Base-by-base conservation (phyloP, 208 protist genomes). In the Leishmania mexicana region DNA sequence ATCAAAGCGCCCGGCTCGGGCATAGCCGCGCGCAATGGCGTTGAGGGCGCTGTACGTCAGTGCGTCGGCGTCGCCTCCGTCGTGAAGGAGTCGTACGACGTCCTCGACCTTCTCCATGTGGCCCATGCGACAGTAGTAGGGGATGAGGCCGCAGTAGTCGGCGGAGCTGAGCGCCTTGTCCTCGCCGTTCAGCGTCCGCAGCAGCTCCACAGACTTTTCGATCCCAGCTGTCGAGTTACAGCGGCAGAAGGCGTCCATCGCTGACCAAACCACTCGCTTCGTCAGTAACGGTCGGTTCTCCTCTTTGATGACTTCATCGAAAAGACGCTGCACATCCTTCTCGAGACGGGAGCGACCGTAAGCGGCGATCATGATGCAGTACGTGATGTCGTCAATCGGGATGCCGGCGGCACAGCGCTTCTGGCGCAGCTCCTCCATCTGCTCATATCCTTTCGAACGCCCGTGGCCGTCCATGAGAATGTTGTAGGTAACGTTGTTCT, bases 401-500 rank as follows among this genome's bases (percentile, higher is more conserved):
- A 97, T 85, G 15, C 86, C 87, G 45, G 74, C 83, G 38, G 89
- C 75, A 31, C 83, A 51, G 6, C 94, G 92, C 70, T 89, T 86
- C 67, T 91, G 77, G 10, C 94, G 81, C 40, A 95, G 73, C 75
- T 95, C 94, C 70, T 95, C 89, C 83, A 97, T 82, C 78, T 93
- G 91, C 82, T 96, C 92, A 79, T 92, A 94, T 3, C 84, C 84
- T 71, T 93, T 92, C 4, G 94, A 82, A 0, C 94, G 81, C 13
- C 94, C 94, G 81, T 96, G 94, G 73, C 94, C 94, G 78, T 97
- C 94, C 71, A 90, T 89, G 10, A 97, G 82, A 74, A 97, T 97
- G 87, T 97, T 97, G 78, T 92, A 95, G 15, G 94, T 97, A 21
- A 97, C 94, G 57, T 89, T 92, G 80, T 94, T 97, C 21, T 95